Base-by-base conservation (phyloP, 2,329 filamentous ascomycete species). In the Scedosporium apiospermum region DNA sequence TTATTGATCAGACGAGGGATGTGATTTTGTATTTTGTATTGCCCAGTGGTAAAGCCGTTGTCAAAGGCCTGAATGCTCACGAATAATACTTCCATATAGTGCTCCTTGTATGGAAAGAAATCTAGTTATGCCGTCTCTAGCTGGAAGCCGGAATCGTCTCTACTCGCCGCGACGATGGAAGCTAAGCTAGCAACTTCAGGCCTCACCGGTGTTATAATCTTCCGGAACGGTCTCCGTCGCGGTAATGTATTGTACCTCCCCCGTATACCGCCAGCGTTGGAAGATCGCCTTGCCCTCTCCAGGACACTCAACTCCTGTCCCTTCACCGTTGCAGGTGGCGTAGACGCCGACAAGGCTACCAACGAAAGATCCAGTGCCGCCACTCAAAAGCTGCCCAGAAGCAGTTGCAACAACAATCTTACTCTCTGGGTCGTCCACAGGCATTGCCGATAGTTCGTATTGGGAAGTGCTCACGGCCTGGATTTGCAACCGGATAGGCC, bases 401-500 rank as follows among this genome's bases (percentile, higher is more conserved):
- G 53, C 61, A 2, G 60, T 55, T 12, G 44, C 64, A 12, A 65
- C 18, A 5, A 60, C 41, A 7, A 65, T 18, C 18, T 42, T 21
- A 4, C 53, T 51, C 16, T 57, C 61, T 23, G 59, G 59, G n/a
- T 38, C 26, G 21, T 53, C 27, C 6, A 49, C 27, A n/a, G 46
- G n/a, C 21, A 58, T 51, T 9, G 59, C 63, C 23, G 44, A 55
- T n/a, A 63, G 62, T 26, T 27, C 30, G 44, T 62, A 68, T 12
- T 64, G 67, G 58, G 68, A 67, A 3, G 64, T 9, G n/a, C 68
- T 68, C 62, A 70, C 63, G 1, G 75, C 75, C 6, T 62, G 67
- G 46, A 77, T 68, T 1, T 69, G 69, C 5, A 73, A 71, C 67
- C 71, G 64, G 23, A 66, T 60, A 3, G 65, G 55, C 6, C 30